Evolutionary conservation across 2,329 filamentous ascomycete genomes (phyloP).

Genomic region (Aspergillus transmontanensis): DNA sequence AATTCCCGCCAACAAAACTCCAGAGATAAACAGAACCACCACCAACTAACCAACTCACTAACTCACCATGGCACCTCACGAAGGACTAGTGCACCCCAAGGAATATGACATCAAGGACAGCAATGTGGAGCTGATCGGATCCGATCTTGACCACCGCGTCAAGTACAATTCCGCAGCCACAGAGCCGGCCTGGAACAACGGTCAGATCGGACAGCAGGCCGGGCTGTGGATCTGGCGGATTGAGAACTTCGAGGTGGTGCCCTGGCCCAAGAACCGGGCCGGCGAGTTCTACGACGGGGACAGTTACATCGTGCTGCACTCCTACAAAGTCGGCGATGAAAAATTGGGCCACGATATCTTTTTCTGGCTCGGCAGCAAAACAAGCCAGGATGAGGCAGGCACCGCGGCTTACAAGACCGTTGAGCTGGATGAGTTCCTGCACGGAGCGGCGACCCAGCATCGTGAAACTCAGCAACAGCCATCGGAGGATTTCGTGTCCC

Average conservation of each 20-base stretch:
- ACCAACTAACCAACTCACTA: not conserved
- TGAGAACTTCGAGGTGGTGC: slow-evolving; percentile 66
- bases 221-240: slow-evolving; percentile 68
- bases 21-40: not conserved
- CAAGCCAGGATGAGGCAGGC: slow-evolving; percentile 69
- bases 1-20: not conserved
- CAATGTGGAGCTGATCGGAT: slow-evolving; percentile 68
- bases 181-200: slow-evolving; percentile 69
- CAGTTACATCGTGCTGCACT: slow-evolving; percentile 67
- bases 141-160: slow-evolving; percentile 66
- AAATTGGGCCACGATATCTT: slow-evolving; percentile 66
- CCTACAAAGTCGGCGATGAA: slow-evolving; percentile 55
- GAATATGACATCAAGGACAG: slow-evolving; percentile 70
- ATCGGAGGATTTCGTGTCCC: slow-evolving; percentile 61
- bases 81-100: slow-evolving; percentile 63
- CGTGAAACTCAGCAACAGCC: slow-evolving; percentile 64
- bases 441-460: slow-evolving; percentile 64
- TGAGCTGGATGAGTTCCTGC: slow-evolving; percentile 68
- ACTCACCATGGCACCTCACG: slow-evolving; percentile 58
- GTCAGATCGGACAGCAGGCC: slow-evolving; percentile 53
- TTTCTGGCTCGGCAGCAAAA: slow-evolving; percentile 70
- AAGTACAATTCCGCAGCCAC: slow-evolving; percentile 67
- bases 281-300: slow-evolving; percentile 69
- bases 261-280: slow-evolving; percentile 59
- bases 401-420: slow-evolving; percentile 71